These are phyloP conservation scores for Eleusine indica DNA, from an alignment of 176 grass and related monocot genomes.

Conservation along the genomic window DNA sequence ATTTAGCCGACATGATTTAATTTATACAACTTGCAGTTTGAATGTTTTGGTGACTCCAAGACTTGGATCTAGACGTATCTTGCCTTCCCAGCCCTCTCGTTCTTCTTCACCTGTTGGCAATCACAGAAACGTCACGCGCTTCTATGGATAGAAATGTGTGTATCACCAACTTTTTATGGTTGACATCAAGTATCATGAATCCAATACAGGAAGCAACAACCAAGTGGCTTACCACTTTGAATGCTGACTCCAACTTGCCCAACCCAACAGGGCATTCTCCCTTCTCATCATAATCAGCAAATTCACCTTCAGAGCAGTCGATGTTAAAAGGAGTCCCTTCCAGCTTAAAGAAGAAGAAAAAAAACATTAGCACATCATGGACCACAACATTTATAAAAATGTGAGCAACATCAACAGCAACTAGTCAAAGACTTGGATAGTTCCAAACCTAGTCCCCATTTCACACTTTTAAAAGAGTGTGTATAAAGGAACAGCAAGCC, in stretches of 20 bases:
- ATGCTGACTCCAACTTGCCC: conserved; percentile 66
- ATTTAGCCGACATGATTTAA: conserved; percentile 21
- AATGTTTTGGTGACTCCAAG: not conserved
- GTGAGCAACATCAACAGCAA: not conserved
- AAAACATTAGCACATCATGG: conserved; percentile 23
- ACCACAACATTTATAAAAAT: not conserved
- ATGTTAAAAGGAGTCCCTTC: conserved; percentile 71
- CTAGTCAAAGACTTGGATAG: not conserved
- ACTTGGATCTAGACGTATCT: conserved; percentile 38
- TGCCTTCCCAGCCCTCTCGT: conserved; percentile 37
- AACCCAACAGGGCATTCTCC: conserved; percentile 71
- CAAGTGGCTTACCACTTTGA: conserved; percentile 74
- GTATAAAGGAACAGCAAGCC: conserved; percentile 13
- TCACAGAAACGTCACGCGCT: conserved; percentile 25
- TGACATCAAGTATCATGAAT: not conserved
- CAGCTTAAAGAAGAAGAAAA: conserved; percentile 32
- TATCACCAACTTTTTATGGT: conserved; percentile 5
- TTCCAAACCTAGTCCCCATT: conserved; percentile 2
- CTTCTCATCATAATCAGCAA: conserved; percentile 93
- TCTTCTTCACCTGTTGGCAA: conserved; percentile 49
- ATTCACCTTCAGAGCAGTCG: conserved; percentile 85
- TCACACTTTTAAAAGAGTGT: not conserved
- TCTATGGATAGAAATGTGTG: not conserved
- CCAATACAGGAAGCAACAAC: conserved; percentile 3
- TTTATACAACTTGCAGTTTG: conserved; percentile 41